Evolutionary conservation across 805 yeast species (phyloP).

Genomic region (Saccharomycopsis microspora): DNA sequence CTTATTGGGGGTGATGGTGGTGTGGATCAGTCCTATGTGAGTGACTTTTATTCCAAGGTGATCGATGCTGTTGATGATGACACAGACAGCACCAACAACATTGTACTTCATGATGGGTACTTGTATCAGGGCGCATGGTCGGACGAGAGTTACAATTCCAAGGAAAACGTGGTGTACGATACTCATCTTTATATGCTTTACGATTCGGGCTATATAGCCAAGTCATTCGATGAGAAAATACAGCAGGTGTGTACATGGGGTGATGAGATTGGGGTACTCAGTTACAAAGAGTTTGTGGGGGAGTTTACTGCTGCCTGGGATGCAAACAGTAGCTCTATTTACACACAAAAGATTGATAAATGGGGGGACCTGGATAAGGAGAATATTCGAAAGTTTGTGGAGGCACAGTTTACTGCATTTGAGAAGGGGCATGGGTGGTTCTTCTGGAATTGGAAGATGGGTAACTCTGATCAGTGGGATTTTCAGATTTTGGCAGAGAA

Average conservation of each 20-base stretch:
- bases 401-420: slow-evolving; percentile 49
- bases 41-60: slow-evolving; percentile 31
- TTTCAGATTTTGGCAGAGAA: slow-evolving; percentile 36
- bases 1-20: slow-evolving; percentile 39
- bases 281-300: slow-evolving; percentile 13
- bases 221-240: slow-evolving; percentile 14
- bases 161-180: slow-evolving; percentile 10
- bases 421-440: slow-evolving; percentile 45
- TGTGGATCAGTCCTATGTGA: slow-evolving; percentile 29
- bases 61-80: slow-evolving; percentile 31
- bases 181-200: slow-evolving; percentile 16
- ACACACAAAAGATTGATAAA: slow-evolving; percentile 24
- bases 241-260: slow-evolving; percentile 17
- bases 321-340: slow-evolving; percentile 8
- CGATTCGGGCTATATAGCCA: slow-evolving; percentile 8
- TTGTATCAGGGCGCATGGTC: slow-evolving; percentile 45
- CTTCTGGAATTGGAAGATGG: slow-evolving; percentile 67
- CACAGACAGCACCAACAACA: slow-evolving; percentile 26
- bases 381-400: slow-evolving; percentile 42
- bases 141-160: slow-evolving; percentile 13
- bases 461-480: slow-evolving; percentile 58
- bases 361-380: slow-evolving; percentile 33
- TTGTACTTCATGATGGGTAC: slow-evolving; percentile 62
- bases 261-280: slow-evolving; percentile 10
- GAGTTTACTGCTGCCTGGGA: slow-evolving; percentile 18